Conservation (phyloP, 2,329 filamentous ascomycete species). For the Daldinia sp. region DNA sequence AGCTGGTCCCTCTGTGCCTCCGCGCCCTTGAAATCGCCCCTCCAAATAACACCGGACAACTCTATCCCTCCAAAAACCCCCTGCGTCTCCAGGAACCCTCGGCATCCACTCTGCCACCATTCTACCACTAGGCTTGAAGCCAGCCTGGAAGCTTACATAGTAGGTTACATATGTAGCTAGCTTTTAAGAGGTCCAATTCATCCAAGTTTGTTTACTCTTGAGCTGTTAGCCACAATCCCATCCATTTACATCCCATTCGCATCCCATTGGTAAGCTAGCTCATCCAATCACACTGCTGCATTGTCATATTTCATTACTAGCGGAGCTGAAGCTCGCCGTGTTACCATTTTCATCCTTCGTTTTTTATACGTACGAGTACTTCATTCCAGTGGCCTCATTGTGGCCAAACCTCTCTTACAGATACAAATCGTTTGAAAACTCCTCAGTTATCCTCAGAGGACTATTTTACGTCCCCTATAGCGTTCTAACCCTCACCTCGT, state of each 20-base stretch:
- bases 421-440: background rate
- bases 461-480: background rate
- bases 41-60: background rate
- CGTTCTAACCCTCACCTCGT: conserved; percentile 9
- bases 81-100: conserved; percentile 34
- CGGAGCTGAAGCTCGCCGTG: conserved; percentile 5
- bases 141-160: background rate
- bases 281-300: conserved; percentile 2
- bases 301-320: conserved; percentile 7
- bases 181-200: background rate
- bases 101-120: conserved; percentile 14
- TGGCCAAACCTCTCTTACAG: background rate
- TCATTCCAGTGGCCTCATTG: background rate
- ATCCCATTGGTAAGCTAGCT: background rate
- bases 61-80: conserved; percentile 6
- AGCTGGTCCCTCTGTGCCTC: conserved; percentile 15
- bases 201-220: background rate
- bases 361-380: conserved; percentile 9
- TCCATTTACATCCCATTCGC: background rate
- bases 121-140: background rate
- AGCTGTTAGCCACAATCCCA: background rate
- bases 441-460: conserved; percentile 1
- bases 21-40: background rate
- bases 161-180: background rate
- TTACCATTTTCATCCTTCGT: conserved; percentile 13